Evolutionary conservation across 306 rosid species (phyloP).

Genomic region (Dryas drummondii): DNA sequence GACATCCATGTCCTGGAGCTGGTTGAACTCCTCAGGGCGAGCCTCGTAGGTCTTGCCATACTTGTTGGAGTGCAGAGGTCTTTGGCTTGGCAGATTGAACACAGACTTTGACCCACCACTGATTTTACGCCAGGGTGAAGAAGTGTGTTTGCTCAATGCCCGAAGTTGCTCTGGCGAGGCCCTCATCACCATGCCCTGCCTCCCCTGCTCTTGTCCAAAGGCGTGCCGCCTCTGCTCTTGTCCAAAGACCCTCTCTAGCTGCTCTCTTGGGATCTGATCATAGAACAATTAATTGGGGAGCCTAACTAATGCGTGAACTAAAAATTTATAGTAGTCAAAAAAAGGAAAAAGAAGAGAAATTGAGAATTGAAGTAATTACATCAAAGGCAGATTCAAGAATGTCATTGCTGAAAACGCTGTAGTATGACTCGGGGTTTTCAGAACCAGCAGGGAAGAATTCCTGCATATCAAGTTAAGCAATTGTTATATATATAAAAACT

Average conservation of each 20-base stretch:
- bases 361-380: constrained; percentile 11
- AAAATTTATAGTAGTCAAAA: too few relatives aligned
- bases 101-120: constrained; percentile 23
- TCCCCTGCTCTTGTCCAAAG: not conserved
- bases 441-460: constrained; percentile 36
- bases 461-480: constrained; percentile 10
- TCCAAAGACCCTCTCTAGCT: constrained; percentile 25
- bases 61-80: constrained; percentile 30
- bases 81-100: constrained; percentile 23
- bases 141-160: constrained; percentile 35
- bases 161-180: constrained; percentile 24
- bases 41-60: constrained; percentile 39
- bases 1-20: constrained; percentile 38
- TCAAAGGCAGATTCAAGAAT: constrained; percentile 39
- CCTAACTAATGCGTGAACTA: not conserved
- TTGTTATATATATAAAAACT: not conserved
- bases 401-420: constrained; percentile 36
- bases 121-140: constrained; percentile 18
- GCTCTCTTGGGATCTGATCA: constrained; percentile 32
- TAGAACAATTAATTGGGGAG: not conserved
- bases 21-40: constrained; percentile 39
- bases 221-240: not conserved
- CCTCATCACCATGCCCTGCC: constrained; percentile 15
- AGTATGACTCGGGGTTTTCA: constrained; percentile 33
- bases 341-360: not conserved